Evolutionary conservation across 129 eudicot species (phyloP), one percentile per base, ranked within the genome.

Genomic region (Flaveria linearis): DNA sequence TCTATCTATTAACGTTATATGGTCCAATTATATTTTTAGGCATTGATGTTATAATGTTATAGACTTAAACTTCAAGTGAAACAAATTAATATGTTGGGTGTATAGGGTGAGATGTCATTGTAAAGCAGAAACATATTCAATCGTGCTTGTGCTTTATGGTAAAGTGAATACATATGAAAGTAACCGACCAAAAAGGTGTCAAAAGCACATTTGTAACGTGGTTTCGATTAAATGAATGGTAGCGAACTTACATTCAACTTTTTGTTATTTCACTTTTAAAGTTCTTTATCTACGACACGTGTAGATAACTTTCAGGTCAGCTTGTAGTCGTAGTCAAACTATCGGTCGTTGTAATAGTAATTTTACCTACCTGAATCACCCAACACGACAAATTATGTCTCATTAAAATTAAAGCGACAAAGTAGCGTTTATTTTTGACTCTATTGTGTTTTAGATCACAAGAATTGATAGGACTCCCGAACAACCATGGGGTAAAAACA

Each of bases 131-230:
- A 70, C 42, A 58, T 17, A 58, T 58, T 5, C 11, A 20, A 46
- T 9, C 51, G 12, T 28, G 9, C 33, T 69, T 71, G 36, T 56
- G 47, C 71, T 78, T 78, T 17, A 69, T 43, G 17, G 33, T 43
- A 51, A 65, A 22, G 66, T 43, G 39, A 42, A 30, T 47, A 9
- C 11, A 25, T 46, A 70, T n/a, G 52, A 78, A 78, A 60, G 63
- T 70, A 58, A 58, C 82, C 77, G 71, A 78, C 77, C 75, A 60
- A 60, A 70, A 47, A 53, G 36, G 50, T 78, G 18, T 58, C 5
- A 47, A 46, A 69, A 13, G 49, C 81, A 77, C 57, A 8, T 68
- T 30, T 28, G 36, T 68, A 8, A 70, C 71, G 33, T 28, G 39
- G 28, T 22, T 56, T 10, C 20, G 68, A 66, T 69, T 47, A 20